Percentiles rank a stretch among this genome's conserved stretches.
phyloP scores from a whole-genome alignment of 139 green algal genomes.

The Picochlorum sp. region DNA sequence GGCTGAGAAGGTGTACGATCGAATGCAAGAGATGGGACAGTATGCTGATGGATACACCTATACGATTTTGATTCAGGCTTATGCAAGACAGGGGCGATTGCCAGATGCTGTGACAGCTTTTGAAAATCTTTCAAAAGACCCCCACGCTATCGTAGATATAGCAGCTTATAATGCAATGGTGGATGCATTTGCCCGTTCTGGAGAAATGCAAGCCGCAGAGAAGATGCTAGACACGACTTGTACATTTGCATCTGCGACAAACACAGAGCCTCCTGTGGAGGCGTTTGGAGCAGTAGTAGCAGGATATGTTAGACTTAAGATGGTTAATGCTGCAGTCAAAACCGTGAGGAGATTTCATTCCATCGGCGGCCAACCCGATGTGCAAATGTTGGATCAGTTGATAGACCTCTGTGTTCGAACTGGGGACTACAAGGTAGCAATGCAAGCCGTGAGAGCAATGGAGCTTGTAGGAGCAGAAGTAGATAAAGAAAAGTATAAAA shows the following conservation, averaged over 20 bases:
- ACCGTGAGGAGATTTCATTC: constrained; percentile 41
- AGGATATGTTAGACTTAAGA: constrained; percentile 28
- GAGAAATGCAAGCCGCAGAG: constrained; percentile 45
- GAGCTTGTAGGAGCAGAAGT: constrained; percentile 40
- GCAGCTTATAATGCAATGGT: constrained; percentile 40
- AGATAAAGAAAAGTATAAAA: constrained; percentile 33
- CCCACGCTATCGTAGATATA: constrained; percentile 27
- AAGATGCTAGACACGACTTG: constrained; percentile 17
- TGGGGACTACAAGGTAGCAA: constrained; percentile 35
- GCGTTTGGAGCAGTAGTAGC: constrained; percentile 35
- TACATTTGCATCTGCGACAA: constrained; percentile 15
- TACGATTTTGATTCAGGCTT: constrained; percentile 21
- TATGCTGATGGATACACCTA: constrained; percentile 28
- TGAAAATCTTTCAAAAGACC: constrained; percentile 31
- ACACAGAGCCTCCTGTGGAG: constrained; percentile 25
- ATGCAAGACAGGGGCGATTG: constrained; percentile 13
- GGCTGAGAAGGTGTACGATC: constrained; percentile 22
- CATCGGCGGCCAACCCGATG: constrained; percentile 37
- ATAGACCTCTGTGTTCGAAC: constrained; percentile 32
- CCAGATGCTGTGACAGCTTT: constrained; percentile 30
- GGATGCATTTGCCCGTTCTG: constrained; percentile 33
- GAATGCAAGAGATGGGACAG: constrained; percentile 8
- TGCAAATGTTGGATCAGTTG: constrained; percentile 48
- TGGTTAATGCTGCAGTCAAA: constrained; percentile 24
- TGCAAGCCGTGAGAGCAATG: constrained; percentile 55